These are phyloP conservation scores for Pseudogymnoascus sp. DNA, from an alignment of 2,329 filamentous ascomycete species.

Conservation along the genomic window DNA sequence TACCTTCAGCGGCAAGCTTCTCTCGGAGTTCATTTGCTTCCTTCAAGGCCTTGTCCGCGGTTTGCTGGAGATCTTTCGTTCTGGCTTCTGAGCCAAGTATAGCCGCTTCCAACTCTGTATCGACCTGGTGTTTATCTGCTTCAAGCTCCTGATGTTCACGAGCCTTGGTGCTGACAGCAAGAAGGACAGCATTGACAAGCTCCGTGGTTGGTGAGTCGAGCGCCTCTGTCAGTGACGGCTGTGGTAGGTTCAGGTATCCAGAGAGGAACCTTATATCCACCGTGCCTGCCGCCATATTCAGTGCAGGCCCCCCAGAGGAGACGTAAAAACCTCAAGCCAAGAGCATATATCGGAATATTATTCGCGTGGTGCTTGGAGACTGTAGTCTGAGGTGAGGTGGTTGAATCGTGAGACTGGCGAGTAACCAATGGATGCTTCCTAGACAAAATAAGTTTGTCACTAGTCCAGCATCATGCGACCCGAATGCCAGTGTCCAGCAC, in stretches of 20 bases:
- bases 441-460: constrained; percentile 1
- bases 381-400: not conserved
- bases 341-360: constrained; percentile 4
- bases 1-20: constrained; percentile 77
- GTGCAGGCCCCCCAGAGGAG: not conserved
- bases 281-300: constrained; percentile 50
- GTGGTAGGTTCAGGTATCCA: constrained; percentile 61
- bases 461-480: constrained; percentile 6
- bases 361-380: not conserved
- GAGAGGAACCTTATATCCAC: constrained; percentile 69
- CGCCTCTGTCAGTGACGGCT: constrained; percentile 53
- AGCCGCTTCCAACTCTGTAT: constrained; percentile 89
- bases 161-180: constrained; percentile 68
- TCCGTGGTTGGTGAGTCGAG: constrained; percentile 67
- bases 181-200: constrained; percentile 67
- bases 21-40: constrained; percentile 75
- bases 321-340: not conserved
- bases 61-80: constrained; percentile 71
- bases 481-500: constrained; percentile 8
- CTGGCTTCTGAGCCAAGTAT: constrained; percentile 78
- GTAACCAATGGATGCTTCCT: not conserved
- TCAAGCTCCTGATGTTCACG: constrained; percentile 75
- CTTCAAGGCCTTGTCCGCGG: constrained; percentile 73
- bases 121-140: constrained; percentile 78
- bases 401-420: not conserved